Evolutionary conservation across 768 basidiomycete genomes (phyloP).

Genomic region (Suillus fuscotomentosus): DNA sequence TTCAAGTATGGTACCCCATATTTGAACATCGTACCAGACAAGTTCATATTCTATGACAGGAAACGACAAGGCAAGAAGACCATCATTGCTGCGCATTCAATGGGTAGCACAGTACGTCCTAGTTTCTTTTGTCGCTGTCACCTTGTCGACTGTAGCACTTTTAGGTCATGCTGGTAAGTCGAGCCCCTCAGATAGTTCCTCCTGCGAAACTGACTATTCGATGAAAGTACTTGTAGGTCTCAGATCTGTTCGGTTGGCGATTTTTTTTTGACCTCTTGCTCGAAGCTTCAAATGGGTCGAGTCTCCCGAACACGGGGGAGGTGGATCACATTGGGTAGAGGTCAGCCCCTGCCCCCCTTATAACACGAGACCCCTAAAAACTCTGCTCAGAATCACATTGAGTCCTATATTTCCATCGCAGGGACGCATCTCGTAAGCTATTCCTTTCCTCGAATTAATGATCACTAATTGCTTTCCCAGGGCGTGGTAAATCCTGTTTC

Average conservation of each 20-base stretch:
- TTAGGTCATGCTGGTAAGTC: conserved; percentile 43
- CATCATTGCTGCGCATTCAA: conserved; percentile 83
- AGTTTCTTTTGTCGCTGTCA: neutral
- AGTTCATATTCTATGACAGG: conserved; percentile 33
- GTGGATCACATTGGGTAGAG: conserved; percentile 91
- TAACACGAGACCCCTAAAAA: neutral
- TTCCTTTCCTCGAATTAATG: conserved; percentile 6
- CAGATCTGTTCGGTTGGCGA: neutral
- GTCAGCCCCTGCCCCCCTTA: conserved; percentile 35
- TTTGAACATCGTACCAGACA: neutral
- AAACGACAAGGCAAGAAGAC: conserved; percentile 71
- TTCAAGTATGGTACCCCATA: conserved; percentile 50
- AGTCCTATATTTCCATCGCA: conserved; percentile 79
- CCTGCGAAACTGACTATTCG: conserved; percentile 7
- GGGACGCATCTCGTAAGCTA: conserved; percentile 78
- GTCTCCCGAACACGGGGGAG: conserved; percentile 74
- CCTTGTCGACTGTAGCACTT: conserved; percentile 48
- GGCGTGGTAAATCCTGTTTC: conserved; percentile 58
- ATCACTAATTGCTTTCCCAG: conserved; percentile 32
- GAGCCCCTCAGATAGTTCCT: neutral
- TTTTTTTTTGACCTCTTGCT: conserved; percentile 8
- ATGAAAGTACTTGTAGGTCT: conserved; percentile 79
- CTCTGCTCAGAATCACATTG: conserved; percentile 67
- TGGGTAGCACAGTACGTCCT: conserved; percentile 72
- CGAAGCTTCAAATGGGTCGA: conserved; percentile 95